Evolutionary conservation across 2,329 filamentous ascomycete genomes (phyloP).

Genomic region (Exophiala oligosperma): DNA sequence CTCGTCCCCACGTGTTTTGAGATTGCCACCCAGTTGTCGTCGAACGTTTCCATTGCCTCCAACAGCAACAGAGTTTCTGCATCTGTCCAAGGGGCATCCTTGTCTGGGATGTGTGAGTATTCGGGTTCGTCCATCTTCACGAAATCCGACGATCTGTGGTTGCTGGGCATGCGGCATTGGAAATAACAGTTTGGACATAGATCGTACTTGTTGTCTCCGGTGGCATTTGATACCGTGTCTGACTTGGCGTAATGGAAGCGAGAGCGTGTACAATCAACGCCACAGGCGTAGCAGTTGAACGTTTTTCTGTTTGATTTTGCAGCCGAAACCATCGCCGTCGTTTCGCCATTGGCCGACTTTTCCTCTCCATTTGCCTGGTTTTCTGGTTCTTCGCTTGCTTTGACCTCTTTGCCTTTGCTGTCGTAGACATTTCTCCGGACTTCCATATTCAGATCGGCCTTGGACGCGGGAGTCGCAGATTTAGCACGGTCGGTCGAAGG

Average conservation of each 20-base stretch:
- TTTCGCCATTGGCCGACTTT: slow-evolving; percentile 65
- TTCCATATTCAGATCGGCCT: slow-evolving; percentile 85
- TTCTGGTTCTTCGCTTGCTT: slow-evolving; percentile 67
- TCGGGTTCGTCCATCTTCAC: slow-evolving; percentile 85
- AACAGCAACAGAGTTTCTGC: slow-evolving; percentile 84
- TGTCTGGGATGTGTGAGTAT: slow-evolving; percentile 75
- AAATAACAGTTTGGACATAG: slow-evolving; percentile 89
- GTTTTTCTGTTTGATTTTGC: slow-evolving; percentile 64
- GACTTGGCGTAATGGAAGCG: slow-evolving; percentile 71
- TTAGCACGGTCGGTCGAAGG: slow-evolving; percentile 71
- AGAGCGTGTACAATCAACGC: slow-evolving; percentile 78
- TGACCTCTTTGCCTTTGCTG: slow-evolving; percentile 78
- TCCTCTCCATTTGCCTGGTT: slow-evolving; percentile 70
- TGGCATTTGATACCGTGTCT: slow-evolving; percentile 53
- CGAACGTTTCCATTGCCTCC: slow-evolving; percentile 87
- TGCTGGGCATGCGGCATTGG: slow-evolving; percentile 77
- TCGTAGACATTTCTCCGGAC: slow-evolving; percentile 96
- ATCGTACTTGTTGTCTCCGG: slow-evolving; percentile 70
- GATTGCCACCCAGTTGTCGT: slow-evolving; percentile 94
- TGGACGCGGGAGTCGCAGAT: slow-evolving; percentile 63
- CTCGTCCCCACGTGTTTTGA: slow-evolving; percentile 89
- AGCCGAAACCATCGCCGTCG: slow-evolving; percentile 62
- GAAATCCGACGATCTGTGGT: slow-evolving; percentile 78
- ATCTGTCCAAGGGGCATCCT: slow-evolving; percentile 88
- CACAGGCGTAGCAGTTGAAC: slow-evolving; percentile 86